Evolutionary conservation across 352 stramenopile genomes (phyloP).

Genomic region (Phytopythium mirpurense): DNA sequence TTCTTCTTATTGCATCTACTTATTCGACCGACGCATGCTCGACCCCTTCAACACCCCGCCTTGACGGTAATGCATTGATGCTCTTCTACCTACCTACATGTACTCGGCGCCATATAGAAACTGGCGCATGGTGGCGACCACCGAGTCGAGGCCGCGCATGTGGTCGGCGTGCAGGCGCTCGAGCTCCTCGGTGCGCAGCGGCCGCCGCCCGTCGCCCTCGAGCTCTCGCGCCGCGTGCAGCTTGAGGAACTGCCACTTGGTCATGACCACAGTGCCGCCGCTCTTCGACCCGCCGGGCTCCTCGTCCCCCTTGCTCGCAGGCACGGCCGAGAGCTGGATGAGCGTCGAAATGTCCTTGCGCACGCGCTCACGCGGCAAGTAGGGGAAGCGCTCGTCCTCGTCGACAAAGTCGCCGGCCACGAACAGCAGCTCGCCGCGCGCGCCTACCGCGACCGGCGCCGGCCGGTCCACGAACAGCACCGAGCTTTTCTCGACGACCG

Average conservation of each 20-base stretch:
- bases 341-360: conserved; percentile 19
- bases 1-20: too few relatives aligned
- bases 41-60: too few relatives aligned
- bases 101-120: neutral
- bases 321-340: conserved; percentile 1
- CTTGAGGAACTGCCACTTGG: conserved; percentile 9
- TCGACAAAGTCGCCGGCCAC: conserved; percentile 26
- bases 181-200: neutral
- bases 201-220: neutral
- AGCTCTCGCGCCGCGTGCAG: conserved; percentile 1
- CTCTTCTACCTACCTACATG: neutral
- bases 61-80: too few relatives aligned
- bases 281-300: neutral
- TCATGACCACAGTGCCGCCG: conserved; percentile 10
- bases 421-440: conserved; percentile 12
- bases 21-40: too few relatives aligned
- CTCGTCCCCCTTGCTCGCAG: neutral
- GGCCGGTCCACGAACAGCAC: conserved; percentile 21
- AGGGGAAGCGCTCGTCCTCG: conserved; percentile 24
- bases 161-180: conserved; percentile 3
- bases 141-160: conserved; percentile 2
- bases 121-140: conserved; percentile 3
- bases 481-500: conserved; percentile 37
- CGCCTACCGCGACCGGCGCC: neutral
- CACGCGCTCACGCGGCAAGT: conserved; percentile 14